Percentiles rank a stretch among this genome's conserved stretches.
Conservation (phyloP, 169 alveolate species). For the Perkinsus olseni region DNA sequence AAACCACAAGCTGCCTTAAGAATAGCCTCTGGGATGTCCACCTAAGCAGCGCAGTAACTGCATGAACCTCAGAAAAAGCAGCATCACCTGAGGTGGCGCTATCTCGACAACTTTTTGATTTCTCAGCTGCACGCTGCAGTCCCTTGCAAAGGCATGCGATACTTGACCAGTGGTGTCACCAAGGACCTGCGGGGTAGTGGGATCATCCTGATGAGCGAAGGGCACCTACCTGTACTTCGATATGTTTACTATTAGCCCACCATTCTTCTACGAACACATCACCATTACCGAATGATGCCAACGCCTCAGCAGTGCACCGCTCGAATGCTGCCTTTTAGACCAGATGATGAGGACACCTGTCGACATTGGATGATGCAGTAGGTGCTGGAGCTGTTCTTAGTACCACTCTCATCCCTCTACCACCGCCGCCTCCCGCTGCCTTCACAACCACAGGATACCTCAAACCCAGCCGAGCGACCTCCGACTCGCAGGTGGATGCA, state of each 20-base stretch:
- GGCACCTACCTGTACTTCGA: conserved; percentile 44
- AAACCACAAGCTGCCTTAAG: conserved; percentile 1
- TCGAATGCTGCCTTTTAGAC: conserved; percentile 47
- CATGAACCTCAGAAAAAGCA: background rate
- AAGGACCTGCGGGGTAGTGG: conserved; percentile 28
- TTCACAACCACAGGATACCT: conserved; percentile 68
- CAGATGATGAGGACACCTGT: conserved; percentile 1
- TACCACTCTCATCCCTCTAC: conserved; percentile 74
- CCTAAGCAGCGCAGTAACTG: background rate
- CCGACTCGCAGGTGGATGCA: background rate
- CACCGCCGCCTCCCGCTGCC: conserved; percentile 80
- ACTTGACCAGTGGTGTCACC: conserved; percentile 60
- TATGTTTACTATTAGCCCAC: conserved; percentile 58
- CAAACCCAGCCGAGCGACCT: conserved; percentile 15
- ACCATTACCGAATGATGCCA: conserved; percentile 56
- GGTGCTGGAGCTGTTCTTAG: background rate
- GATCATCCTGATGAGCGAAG: background rate
- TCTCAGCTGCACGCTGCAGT: conserved; percentile 62
- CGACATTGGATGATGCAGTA: background rate
- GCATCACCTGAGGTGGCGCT: conserved; percentile 51
- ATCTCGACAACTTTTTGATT: conserved; percentile 65
- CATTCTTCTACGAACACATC: conserved; percentile 58
- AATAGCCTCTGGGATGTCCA: background rate
- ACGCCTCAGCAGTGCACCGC: conserved; percentile 59
- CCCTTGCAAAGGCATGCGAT: conserved; percentile 59